Conservation (phyloP, 306 rosid species). For the Prunus armeniaca region DNA sequence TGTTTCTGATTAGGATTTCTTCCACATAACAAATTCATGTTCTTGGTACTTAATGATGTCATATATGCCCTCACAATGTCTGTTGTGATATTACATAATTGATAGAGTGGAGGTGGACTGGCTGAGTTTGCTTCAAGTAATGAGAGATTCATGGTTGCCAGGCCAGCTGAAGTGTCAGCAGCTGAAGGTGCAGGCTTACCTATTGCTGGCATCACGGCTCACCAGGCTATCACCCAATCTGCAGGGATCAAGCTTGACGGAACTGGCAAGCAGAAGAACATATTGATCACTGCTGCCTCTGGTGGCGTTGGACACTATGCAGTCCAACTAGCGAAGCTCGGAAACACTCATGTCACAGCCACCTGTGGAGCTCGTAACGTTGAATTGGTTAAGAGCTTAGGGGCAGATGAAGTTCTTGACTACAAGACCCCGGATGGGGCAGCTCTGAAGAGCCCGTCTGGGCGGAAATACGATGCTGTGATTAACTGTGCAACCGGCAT, state of each 20-base stretch:
- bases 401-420: constrained; percentile 81
- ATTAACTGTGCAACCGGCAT: constrained; percentile 47
- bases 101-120: constrained; percentile 67
- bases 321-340: constrained; percentile 72
- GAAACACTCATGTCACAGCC: constrained; percentile 62
- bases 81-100: neutral
- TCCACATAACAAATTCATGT: neutral
- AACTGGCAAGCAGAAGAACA: constrained; percentile 40
- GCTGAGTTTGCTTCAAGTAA: constrained; percentile 50
- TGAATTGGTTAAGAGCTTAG: constrained; percentile 54
- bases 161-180: constrained; percentile 62
- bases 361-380: constrained; percentile 71
- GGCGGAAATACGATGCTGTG: constrained; percentile 57
- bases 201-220: constrained; percentile 63
- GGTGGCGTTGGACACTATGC: constrained; percentile 66
- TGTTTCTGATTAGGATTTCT: neutral
- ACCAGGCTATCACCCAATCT: constrained; percentile 52
- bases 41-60: neutral
- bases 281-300: constrained; percentile 62
- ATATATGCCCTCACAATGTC: neutral
- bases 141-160: constrained; percentile 38
- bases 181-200: constrained; percentile 62
- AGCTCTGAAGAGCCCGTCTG: constrained; percentile 62
- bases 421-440: constrained; percentile 62
- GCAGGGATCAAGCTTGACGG: constrained; percentile 69